phyloP scores from a whole-genome alignment of 768 basidiomycete species.

The Kwoniella sp. region DNA sequence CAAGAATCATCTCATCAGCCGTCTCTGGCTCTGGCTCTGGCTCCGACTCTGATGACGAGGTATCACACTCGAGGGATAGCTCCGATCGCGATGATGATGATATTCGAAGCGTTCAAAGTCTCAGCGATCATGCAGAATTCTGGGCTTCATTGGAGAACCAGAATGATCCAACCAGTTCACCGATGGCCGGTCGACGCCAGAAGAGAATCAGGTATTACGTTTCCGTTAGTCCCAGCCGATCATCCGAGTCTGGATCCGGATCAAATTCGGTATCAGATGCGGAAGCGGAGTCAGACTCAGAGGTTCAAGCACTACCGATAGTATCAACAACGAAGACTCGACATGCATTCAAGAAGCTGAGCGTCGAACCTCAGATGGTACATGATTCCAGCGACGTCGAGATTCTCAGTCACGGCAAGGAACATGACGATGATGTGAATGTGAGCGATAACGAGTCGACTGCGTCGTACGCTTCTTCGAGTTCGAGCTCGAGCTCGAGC shows the following conservation, averaged over 20 bases:
- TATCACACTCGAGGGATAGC: no score
- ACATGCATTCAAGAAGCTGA: background rate
- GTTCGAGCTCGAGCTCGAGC: no score
- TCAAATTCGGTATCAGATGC: background rate
- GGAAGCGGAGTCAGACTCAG: background rate
- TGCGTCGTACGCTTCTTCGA: background rate
- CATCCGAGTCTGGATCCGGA: background rate
- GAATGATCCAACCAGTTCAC: background rate
- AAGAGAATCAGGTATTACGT: background rate
- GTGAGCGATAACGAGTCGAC: background rate
- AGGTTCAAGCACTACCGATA: background rate
- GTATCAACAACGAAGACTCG: background rate
- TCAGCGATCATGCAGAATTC: background rate
- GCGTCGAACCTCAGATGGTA: background rate
- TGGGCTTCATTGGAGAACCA: background rate
- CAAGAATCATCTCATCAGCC: background rate
- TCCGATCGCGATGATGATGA: no score
- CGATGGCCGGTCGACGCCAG: background rate
- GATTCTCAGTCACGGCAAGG: background rate
- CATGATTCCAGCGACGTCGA: background rate
- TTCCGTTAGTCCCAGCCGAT: background rate
- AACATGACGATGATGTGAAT: background rate
- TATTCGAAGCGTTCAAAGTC: background rate
- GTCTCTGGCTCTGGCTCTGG: background rate
- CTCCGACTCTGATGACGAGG: no score